Evolutionary conservation across 164 flowering plant species (phyloP).

Genomic region (Vitis rupestris): DNA sequence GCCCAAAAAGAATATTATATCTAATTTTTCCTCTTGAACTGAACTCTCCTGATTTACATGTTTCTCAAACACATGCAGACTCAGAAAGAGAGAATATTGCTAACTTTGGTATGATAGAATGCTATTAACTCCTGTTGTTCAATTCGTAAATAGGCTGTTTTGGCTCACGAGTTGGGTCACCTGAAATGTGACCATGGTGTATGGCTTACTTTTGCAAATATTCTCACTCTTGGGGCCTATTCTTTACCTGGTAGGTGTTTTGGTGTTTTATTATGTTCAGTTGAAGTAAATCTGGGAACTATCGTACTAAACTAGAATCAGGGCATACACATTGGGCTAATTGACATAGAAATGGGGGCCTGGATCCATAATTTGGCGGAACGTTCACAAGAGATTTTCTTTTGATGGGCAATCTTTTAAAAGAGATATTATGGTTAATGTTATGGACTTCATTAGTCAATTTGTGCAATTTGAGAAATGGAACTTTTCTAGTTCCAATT

Average conservation of each 20-base stretch:
- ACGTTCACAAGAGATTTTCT: too few species aligned
- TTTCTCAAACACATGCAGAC: background rate
- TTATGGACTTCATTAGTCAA: too few species aligned
- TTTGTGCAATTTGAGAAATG: too few species aligned
- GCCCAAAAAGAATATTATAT: background rate
- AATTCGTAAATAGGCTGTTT: conserved; percentile 62
- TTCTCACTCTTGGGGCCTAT: conserved; percentile 89
- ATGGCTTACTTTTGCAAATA: conserved; percentile 94
- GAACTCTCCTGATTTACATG: background rate
- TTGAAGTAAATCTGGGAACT: background rate
- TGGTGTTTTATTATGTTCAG: background rate
- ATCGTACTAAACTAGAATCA: background rate
- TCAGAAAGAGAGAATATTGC: background rate
- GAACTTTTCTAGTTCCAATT: too few species aligned
- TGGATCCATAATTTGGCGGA: background rate
- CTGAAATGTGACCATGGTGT: conserved; percentile 98
- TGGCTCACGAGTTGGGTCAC: conserved; percentile 98
- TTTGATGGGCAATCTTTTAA: background rate
- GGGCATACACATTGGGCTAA: background rate
- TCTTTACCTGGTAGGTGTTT: conserved; percentile 71
- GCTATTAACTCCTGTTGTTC: conserved; percentile 4
- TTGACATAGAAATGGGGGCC: background rate
- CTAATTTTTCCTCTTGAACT: background rate
- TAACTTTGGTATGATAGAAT: background rate
- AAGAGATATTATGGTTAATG: too few species aligned